Conservation (phyloP, 768 basidiomycete genomes). For the Dentipellis fragilis region DNA sequence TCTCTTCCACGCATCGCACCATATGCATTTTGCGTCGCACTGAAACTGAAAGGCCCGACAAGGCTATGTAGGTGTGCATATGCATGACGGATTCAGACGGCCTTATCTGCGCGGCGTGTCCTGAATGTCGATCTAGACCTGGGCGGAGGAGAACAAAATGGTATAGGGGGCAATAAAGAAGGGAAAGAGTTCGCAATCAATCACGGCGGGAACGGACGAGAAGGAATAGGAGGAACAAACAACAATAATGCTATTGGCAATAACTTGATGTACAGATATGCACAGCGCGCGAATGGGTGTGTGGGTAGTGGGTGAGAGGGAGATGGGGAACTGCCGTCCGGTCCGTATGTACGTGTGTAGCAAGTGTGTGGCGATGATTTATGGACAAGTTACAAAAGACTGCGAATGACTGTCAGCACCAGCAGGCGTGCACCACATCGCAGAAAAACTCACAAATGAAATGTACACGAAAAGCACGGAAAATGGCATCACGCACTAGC, state of each 20-base stretch:
- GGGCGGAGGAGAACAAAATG: no score
- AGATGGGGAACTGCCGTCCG: not conserved
- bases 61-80: no score
- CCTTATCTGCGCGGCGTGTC: no score
- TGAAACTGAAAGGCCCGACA: no score
- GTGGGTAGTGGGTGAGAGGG: not conserved
- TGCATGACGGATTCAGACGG: no score
- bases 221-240: not conserved
- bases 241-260: not conserved
- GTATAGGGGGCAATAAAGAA: no score
- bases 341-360: no score
- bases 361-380: not conserved
- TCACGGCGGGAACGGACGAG: not conserved
- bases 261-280: not conserved
- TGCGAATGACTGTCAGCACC: not conserved
- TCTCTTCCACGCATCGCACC: no score
- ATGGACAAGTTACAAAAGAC: not conserved
- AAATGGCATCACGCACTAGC: not conserved
- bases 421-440: no score
- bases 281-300: not conserved
- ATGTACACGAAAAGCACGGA: not conserved
- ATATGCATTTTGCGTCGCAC: no score
- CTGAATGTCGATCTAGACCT: no score
- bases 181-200: no score
- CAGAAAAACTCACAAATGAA: not conserved